These are phyloP conservation scores for Candida gorgasii DNA, from an alignment of 805 yeast genomes.

Conservation along the genomic window DNA sequence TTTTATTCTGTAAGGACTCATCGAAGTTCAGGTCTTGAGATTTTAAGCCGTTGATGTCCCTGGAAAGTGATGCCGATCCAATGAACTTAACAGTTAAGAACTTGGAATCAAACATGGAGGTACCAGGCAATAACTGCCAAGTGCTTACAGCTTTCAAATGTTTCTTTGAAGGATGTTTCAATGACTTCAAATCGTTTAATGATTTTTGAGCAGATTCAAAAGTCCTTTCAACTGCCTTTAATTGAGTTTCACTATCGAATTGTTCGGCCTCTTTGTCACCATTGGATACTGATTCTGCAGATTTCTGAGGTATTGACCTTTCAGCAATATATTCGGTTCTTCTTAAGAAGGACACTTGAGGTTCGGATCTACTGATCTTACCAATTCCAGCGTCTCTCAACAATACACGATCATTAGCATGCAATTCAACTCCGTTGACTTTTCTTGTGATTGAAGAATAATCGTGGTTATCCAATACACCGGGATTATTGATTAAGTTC, in stretches of 20 bases:
- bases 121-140: constrained; percentile 86
- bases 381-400: constrained; percentile 75
- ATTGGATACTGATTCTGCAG: constrained; percentile 3
- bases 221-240: constrained; percentile 71
- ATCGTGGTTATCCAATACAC: constrained; percentile 64
- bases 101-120: constrained; percentile 82
- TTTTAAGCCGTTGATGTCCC: constrained; percentile 35
- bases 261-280: constrained; percentile 19
- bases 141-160: constrained; percentile 70
- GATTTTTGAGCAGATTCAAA: constrained; percentile 63
- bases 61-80: constrained; percentile 52
- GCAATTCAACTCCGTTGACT: constrained; percentile 46
- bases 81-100: constrained; percentile 64
- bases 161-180: constrained; percentile 80
- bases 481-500: constrained; percentile 66
- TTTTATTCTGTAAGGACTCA: constrained; percentile 33
- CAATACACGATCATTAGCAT: constrained; percentile 74
- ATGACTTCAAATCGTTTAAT: constrained; percentile 39
- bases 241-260: constrained; percentile 62
- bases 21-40: constrained; percentile 28
- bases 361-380: constrained; percentile 41
- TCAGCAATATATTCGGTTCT: constrained; percentile 91
- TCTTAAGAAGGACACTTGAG: constrained; percentile 78
- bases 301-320: constrained; percentile 34
- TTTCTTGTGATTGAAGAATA: constrained; percentile 40